Evolutionary conservation across 2,329 filamentous ascomycete genomes (phyloP).

Genomic region (Ampelomyces quisqualis): DNA sequence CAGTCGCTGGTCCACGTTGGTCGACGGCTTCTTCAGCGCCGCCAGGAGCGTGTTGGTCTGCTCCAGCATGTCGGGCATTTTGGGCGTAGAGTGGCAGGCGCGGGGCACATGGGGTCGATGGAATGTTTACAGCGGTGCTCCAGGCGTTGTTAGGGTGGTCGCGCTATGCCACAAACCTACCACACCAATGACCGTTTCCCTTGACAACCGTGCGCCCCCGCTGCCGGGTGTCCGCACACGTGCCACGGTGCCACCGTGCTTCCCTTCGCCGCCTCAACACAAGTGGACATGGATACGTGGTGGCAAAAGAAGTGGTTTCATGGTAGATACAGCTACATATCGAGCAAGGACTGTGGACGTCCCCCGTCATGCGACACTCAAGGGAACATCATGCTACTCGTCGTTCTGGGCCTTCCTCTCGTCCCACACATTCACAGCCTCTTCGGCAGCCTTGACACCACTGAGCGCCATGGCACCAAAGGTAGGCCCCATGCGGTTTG

Average conservation of each 20-base stretch:
- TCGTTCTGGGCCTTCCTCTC: slow-evolving; percentile 74
- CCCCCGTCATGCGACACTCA: no score
- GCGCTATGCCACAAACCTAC: slow-evolving; percentile 2
- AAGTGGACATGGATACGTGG: no score
- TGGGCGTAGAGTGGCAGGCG: slow-evolving; percentile 24
- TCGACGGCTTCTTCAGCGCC: slow-evolving; percentile 61
- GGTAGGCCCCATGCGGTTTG: slow-evolving; percentile 87
- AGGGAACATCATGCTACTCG: slow-evolving; percentile 39
- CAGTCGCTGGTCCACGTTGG: slow-evolving; percentile 69
- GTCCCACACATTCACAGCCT: slow-evolving; percentile 76
- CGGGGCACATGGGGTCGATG: slow-evolving; percentile 21
- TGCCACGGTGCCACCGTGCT: no score
- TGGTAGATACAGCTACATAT: no score
- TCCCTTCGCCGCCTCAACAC: no score
- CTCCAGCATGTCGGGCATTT: slow-evolving; percentile 53
- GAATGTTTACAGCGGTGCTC: slow-evolving; percentile 5
- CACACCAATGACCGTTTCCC: no score
- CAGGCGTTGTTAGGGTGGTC: slow-evolving; percentile 7
- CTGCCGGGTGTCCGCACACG: no score
- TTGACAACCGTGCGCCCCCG: slow-evolving; percentile 2
- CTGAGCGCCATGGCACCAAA: slow-evolving; percentile 87
- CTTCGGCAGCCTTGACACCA: slow-evolving; percentile 89
- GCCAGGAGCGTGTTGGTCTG: slow-evolving; percentile 57
- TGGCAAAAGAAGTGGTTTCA: no score
- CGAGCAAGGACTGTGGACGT: no score